Conservation (phyloP, 2,329 filamentous ascomycete genomes). For the Arthrinium phaeospermum region DNA sequence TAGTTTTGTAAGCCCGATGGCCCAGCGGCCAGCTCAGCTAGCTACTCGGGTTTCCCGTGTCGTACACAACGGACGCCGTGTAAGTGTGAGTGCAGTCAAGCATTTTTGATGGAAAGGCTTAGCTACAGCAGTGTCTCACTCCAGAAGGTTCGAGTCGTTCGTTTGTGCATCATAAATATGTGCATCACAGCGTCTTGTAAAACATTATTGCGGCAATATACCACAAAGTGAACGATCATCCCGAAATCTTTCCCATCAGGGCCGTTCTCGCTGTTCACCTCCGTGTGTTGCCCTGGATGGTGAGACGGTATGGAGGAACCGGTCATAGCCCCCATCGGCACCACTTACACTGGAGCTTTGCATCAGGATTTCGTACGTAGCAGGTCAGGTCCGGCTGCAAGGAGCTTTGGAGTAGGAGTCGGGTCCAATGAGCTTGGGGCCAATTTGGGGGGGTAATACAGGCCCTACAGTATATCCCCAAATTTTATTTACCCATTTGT, state of each 20-base stretch:
- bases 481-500: background rate
- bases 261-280: background rate
- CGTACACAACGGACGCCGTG: background rate
- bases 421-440: background rate
- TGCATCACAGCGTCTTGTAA: background rate
- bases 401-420: background rate
- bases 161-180: background rate
- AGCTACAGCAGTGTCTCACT: background rate
- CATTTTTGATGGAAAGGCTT: conserved; percentile 17
- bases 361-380: background rate
- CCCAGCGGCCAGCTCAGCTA: conserved; percentile 5
- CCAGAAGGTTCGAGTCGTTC: background rate
- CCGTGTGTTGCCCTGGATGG: conserved; percentile 9
- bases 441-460: background rate
- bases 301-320: background rate
- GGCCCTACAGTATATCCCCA: background rate
- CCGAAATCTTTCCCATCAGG: background rate
- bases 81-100: conserved; percentile 10
- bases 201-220: background rate
- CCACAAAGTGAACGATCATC: background rate
- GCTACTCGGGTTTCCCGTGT: background rate
- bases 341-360: conserved; percentile 5
- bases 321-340: conserved; percentile 6
- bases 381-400: background rate
- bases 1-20: background rate